Base-by-base conservation (phyloP, 2,329 filamentous ascomycete genomes). In the Anthostomella pinea region DNA sequence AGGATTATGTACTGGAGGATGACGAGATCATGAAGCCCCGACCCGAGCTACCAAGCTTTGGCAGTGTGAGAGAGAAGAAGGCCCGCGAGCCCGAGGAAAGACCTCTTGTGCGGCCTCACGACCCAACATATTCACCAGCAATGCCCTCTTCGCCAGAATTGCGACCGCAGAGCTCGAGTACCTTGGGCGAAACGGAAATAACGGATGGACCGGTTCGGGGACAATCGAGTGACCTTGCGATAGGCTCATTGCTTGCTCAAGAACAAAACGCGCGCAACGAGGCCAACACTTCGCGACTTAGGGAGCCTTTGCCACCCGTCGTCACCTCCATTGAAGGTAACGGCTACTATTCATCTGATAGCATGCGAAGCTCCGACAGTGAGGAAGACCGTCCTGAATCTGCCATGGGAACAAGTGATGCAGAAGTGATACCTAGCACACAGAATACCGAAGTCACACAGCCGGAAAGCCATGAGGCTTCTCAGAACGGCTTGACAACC, bases 1-100 rank as follows among this genome's bases (percentile, higher is more conserved):
- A 73, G 49, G 75, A 77, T 4, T 53, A 64, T 11, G 41, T 62
- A 8, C 46, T 70, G 2, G 72, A 82, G n/a, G 78, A 85, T 19
- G 79, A 85, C 26, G 75, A 82, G 41, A 65, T 79, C 10, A 87
- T 88, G 82, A 79, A 79, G 48, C 85, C 85, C n/a, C 69, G 84
- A 20, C 84, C 85, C 6, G 80, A 79, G 2, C 64, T 90, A 23
- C 85, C 85, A 2, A 82, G 75, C 2, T 90, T 90, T 58, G 85
- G 85, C 13, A 89, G 85, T 52, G 70, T 90, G 15, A 73, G 83
- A 15, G 78, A 81, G 18, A 79, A 76, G 59, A 80, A 79, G 46
- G 56, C 63, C 6, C 71, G 65, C 24, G 72, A 78, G 32, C 50
- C 63, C 1, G 65, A 73, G 24, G 83, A 82, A 50, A 68, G 79